Base-by-base conservation (phyloP, 169 alveolate genomes). In the Cryptosporidium ubiquitum region DNA sequence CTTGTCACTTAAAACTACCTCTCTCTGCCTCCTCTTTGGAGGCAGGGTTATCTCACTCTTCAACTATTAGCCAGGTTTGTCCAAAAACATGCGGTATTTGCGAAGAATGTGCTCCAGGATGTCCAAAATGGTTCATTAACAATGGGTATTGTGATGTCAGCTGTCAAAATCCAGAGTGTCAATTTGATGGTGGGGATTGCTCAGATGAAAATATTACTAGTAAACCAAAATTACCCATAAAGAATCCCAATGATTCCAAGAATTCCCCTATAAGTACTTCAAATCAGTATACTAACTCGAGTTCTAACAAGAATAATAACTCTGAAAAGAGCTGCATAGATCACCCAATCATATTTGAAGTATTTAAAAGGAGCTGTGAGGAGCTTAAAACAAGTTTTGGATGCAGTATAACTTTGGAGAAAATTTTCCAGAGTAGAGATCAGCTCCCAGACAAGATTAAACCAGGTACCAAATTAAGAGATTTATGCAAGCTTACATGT, bases 111-210 rank as follows among this genome's bases (percentile, higher is more conserved):
- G 89, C 95, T 31, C 70, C 79, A n/a, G 92, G 91, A 31, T 92
- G 95, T 35, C 93, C 93, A 31, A 68, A 79, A 47, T 92, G 95
- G 95, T 92, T 91, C 61, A 64, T 86, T 4, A 91, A 89, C 31
- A 92, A 92, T 61, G 52, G 71, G 0, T 69, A 85, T 47, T 92
- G 95, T 44, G 95, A 92, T 61, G 51, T 68, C 0, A 85, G 85
- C n/a, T 92, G 95, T 58, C 85, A 92, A 84, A 86, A 79, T 16
- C 84, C 93, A 5, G 92, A 84, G 20, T 92, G 95, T 60, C 71
- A 85, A 68, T 92, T 60, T 68, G 95, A 92, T 70, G 92, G 86
- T 16, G 93, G 91, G 12, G 95, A 92, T 89, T 92, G 95, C 47
- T 29, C 18, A 9, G 70, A 61, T 23, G 91, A 23, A 3, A 35